phyloP scores from a whole-genome alignment of 768 basidiomycete genomes.

The Lactarius hengduanensis region DNA sequence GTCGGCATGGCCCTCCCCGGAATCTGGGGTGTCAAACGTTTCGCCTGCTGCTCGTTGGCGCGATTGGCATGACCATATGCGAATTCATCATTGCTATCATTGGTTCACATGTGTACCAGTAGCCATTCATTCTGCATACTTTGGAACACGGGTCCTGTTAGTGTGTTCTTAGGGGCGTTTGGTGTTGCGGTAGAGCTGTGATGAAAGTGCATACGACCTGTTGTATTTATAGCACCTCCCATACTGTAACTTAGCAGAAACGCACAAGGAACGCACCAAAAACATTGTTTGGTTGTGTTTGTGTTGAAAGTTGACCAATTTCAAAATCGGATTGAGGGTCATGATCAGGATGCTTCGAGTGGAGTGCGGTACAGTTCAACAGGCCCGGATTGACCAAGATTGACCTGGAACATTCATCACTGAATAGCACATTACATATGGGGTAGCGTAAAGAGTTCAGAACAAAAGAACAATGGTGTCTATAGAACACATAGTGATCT shows the following conservation, averaged over 20 bases:
- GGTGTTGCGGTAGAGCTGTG: neutral
- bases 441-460: neutral
- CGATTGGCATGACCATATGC: slow-evolving; percentile 79
- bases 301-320: neutral
- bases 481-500: neutral
- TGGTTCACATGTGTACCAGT: slow-evolving; percentile 38
- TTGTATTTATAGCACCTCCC: slow-evolving; percentile 2
- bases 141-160: neutral
- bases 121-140: neutral
- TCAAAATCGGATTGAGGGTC: neutral
- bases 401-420: neutral
- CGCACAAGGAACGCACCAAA: neutral
- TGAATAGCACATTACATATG: neutral
- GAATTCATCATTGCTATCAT: slow-evolving; percentile 78
- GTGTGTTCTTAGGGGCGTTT: neutral
- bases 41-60: slow-evolving; percentile 76
- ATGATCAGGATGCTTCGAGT: too few species aligned
- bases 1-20: slow-evolving; percentile 76
- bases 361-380: too few species aligned
- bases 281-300: neutral
- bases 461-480: neutral
- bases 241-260: neutral
- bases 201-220: neutral
- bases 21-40: slow-evolving; percentile 76
- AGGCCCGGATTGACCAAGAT: too few species aligned